Base-by-base conservation (phyloP, 2,329 filamentous ascomycete genomes). In the Botrytis fragariae region DNA sequence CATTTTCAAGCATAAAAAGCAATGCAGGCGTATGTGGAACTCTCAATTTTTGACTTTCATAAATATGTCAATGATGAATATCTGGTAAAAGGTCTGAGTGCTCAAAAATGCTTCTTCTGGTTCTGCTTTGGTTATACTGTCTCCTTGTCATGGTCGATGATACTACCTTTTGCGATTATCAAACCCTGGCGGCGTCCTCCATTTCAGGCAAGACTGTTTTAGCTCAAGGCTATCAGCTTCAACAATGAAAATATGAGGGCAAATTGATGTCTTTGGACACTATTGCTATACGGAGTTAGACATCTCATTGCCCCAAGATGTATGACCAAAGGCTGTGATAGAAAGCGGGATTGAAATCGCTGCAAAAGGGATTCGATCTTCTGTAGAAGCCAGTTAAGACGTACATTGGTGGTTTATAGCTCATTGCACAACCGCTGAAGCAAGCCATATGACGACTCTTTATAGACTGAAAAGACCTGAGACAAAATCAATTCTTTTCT, bases 401-500 rank as follows among this genome's bases (percentile, higher is more conserved):
- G 70, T 71, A 48, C 59, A 63, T 68, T 72, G 42, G 71, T 63
- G 44, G 70, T 44, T 73, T 64, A 70, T 51, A 60, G 29, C n/a
- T 75, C 74, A 72, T 73, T 74, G 54, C 77, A 75, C 80, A 81
- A 75, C 80, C 81, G 81, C 79, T 74, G 60, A 76, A 79, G 77
- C 70, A 72, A 75, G 80, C 81, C 80, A 81, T 73, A 74, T 84
- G 83, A 84, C 77, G 83, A 82, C 80, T 77, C 67, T 74, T 54
- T 72, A 82, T 80, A 86, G 88, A 92, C 89, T 92, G 89, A 92
- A 92, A 92, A 93, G 90, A 92, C 87, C 91, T 92, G 91, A 93
- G 86, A 85, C 85, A 76, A 64, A 63, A 62, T 61, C n/a, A 45
- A 35, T 51, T 73, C 51, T 45, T 29, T 45, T 68, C 35, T n/a